Percentiles rank a stretch among this genome's conserved stretches.
Conservation (phyloP, 2,329 filamentous ascomycete species). For the Fusarium sp. region DNA sequence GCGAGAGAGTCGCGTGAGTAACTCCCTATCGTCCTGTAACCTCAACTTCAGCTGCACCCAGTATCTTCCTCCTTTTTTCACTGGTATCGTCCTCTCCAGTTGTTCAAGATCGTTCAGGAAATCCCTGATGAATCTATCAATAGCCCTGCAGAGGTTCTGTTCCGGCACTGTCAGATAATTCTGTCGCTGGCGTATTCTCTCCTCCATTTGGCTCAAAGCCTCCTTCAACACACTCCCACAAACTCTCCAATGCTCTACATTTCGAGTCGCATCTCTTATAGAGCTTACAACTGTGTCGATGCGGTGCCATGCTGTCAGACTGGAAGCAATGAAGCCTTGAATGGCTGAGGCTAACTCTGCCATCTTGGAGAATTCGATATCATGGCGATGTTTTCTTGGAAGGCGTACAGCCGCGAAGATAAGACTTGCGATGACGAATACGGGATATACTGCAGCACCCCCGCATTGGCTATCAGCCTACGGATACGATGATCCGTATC, state of each 20-base stretch:
- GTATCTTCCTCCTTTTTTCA: background rate
- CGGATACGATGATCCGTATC: background rate
- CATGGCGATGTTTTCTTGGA: background rate
- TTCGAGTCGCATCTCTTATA: background rate
- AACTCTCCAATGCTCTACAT: slow-evolving; percentile 6
- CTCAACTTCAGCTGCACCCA: background rate
- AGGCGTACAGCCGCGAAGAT: background rate
- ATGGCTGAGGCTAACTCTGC: slow-evolving; percentile 17
- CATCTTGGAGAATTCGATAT: slow-evolving; percentile 7
- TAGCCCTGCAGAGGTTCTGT: slow-evolving; percentile 7
- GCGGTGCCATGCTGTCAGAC: background rate
- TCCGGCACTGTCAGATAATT: background rate
- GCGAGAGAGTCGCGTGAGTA: slow-evolving; percentile 1
- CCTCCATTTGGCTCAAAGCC: slow-evolving; percentile 1
- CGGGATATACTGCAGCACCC: background rate
- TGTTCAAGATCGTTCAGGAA: background rate
- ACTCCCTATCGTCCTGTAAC: background rate
- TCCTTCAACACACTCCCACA: background rate
- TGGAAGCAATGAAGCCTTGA: background rate
- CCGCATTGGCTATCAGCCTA: slow-evolving; percentile 10
- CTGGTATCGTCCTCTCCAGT: background rate
- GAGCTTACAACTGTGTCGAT: background rate
- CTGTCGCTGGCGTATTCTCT: background rate
- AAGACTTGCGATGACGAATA: background rate
- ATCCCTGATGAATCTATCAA: background rate